Evolutionary conservation across 2,329 filamentous ascomycete species (phyloP), one percentile per base, ranked within the genome.

Genomic region (Cryphonectria japonica): DNA sequence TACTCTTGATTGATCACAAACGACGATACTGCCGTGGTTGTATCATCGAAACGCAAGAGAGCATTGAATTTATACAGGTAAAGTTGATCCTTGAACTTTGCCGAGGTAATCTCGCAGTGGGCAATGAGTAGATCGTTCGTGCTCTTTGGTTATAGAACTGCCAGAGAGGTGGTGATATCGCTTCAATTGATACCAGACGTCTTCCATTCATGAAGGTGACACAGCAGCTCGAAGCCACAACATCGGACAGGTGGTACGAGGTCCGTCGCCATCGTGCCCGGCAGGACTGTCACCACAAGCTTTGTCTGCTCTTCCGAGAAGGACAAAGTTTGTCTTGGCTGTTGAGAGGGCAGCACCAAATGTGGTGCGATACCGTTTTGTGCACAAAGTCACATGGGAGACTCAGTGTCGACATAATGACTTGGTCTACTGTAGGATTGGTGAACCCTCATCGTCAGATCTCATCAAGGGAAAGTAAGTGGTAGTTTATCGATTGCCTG

Each of bases 191-290:
- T n/a, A 26, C 52, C 3, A 54, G 13, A 57, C n/a, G 9, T 26
- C n/a, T 11, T 26, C 50, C n/a, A 13, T 26, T 14, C 52, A 57
- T 54, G 4, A 11, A 29, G n/a, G 11, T 32, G 4, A 26, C n/a
- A 26, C n/a, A 29, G 26, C n/a, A 57, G 26, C 52, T 29, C 16
- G 43, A 34, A 26, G 50, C 16, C 63, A 19, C 50, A 41, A 46
- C 54, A 65, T 32, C 16, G 14, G 19, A 52, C 13, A 29, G 41
- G 39, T 69, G 66, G 61, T 71, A 62, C 32, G 62, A 66, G 66
- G 13, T 46, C 41, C 69, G 61, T 66, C 54, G 66, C 60, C 43
- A 16, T 39, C 37, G 69, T 62, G 41, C 54, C 22, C 34, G 34
- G 26, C 52, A 66, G 7, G 34, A 64, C 6, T 16, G n/a, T 29